Percentiles rank a stretch among this genome's conserved stretches.
These are phyloP conservation scores for Tulasnella sp. DNA, from an alignment of 768 basidiomycete species.

Conservation along the genomic window DNA sequence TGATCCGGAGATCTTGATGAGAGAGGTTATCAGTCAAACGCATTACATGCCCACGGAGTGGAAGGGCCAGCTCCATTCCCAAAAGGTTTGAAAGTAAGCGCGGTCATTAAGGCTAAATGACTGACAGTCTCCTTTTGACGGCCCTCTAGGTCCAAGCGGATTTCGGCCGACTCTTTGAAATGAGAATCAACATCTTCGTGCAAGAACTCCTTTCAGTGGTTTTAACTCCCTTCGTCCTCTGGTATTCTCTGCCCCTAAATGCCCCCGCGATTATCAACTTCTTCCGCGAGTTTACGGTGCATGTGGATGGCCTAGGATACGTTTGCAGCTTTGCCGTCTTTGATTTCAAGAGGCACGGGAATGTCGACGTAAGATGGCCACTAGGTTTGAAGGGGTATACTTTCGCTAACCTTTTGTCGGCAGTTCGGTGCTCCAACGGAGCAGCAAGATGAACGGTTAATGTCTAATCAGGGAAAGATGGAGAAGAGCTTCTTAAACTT, in stretches of 20 bases:
- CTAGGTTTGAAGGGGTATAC: too few relatives aligned
- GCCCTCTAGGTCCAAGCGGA: slow-evolving; percentile 64
- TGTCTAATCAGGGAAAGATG: slow-evolving; percentile 94
- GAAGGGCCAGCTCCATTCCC: slow-evolving; percentile 80
- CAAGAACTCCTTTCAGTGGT: slow-evolving; percentile 87
- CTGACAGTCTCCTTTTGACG: neutral
- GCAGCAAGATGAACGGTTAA: slow-evolving; percentile 57
- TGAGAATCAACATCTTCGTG: slow-evolving; percentile 79
- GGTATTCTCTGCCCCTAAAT: slow-evolving; percentile 83
- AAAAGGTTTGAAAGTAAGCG: slow-evolving; percentile 40
- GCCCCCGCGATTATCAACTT: slow-evolving; percentile 92
- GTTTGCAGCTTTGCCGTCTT: slow-evolving; percentile 98
- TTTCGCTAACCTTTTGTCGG: neutral
- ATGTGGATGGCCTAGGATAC: slow-evolving; percentile 92
- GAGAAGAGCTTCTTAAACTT: slow-evolving; percentile 96
- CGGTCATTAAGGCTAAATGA: neutral
- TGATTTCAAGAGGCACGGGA: slow-evolving; percentile 91
- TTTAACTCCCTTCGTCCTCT: slow-evolving; percentile 86
- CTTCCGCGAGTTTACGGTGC: slow-evolving; percentile 95
- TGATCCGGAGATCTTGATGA: slow-evolving; percentile 88
- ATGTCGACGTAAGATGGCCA: slow-evolving; percentile 53
- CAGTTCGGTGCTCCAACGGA: slow-evolving; percentile 78
- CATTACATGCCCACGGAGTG: slow-evolving; percentile 95
- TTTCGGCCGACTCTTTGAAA: slow-evolving; percentile 85
- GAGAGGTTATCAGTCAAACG: slow-evolving; percentile 83